These are phyloP conservation scores for Chlamydomonas sphaeroides DNA, from an alignment of 139 green algal genomes.

Conservation along the genomic window DNA sequence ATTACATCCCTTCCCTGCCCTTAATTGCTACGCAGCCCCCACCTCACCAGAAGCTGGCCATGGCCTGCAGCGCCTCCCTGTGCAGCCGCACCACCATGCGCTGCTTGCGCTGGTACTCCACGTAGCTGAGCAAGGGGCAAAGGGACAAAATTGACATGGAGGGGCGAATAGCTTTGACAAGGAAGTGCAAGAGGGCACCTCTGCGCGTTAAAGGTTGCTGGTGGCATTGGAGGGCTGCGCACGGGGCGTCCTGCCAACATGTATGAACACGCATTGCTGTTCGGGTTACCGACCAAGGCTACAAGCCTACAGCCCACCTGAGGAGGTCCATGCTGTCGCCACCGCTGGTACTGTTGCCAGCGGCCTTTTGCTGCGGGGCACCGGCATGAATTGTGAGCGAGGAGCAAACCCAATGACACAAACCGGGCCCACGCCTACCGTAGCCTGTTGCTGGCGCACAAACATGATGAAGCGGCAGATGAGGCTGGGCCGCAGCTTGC, in stretches of 20 bases:
- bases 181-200: not conserved
- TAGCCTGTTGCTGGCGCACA: not conserved
- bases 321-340: conserved; percentile 8
- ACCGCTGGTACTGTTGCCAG: not conserved
- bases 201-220: too few species aligned
- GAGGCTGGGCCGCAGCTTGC: not conserved
- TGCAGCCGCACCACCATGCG: conserved; percentile 11
- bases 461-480: conserved; percentile 12
- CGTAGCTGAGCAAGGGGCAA: not conserved
- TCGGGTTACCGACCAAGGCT: too few species aligned
- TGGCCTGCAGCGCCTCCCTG: conserved; percentile 11
- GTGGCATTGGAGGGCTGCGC: too few species aligned
- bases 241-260: too few species aligned
- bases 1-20: too few species aligned
- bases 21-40: too few species aligned
- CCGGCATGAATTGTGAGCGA: too few species aligned
- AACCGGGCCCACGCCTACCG: not conserved
- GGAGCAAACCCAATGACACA: not conserved
- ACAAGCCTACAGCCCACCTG: not conserved
- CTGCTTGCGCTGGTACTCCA: conserved; percentile 21
- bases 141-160: not conserved
- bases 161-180: too few species aligned
- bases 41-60: not conserved
- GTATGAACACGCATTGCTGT: too few species aligned
- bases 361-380: conserved; percentile 9